Base-by-base conservation (phyloP, 2,329 filamentous ascomycete genomes). In the Nigrograna mackinnonii region DNA sequence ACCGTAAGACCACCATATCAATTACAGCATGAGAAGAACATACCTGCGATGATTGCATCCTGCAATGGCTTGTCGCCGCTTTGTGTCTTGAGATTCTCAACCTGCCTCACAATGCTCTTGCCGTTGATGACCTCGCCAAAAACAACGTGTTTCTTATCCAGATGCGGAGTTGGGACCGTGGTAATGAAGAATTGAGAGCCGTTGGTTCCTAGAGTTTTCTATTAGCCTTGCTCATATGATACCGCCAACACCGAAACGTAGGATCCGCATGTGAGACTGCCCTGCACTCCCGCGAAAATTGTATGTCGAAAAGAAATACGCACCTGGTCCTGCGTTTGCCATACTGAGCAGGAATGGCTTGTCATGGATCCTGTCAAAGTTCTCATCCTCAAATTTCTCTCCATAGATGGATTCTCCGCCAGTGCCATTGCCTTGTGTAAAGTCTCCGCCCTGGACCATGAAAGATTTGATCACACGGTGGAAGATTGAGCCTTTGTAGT, bases 181-280 rank as follows among this genome's bases (percentile, higher is more conserved):
- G 94, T 99, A 60, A 97, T 78, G 80, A 99, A 99, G 82, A 99
- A 99, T 66, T 99, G 94, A 37, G 89, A 95, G 63, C 94, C 94
- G 68, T 99, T 99, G 69, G 94, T 96, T 59, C 86, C n/a, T n/a
- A n/a, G n/a, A n/a, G n/a, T n/a, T n/a, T n/a, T n/a, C n/a, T n/a
- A n/a, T 86, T 88, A n/a, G n/a, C n/a, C n/a, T n/a, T n/a, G n/a
- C n/a, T n/a, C n/a, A n/a, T n/a, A n/a, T n/a, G n/a, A n/a, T n/a
- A n/a, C n/a, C n/a, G n/a, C n/a, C n/a, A n/a, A n/a, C n/a, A n/a
- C n/a, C n/a, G n/a, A n/a, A n/a, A n/a, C n/a, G n/a, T n/a, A n/a
- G n/a, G n/a, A n/a, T n/a, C n/a, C n/a, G n/a, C n/a, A n/a, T n/a
- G n/a, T n/a, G n/a, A n/a, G n/a, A n/a, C n/a, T n/a, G n/a, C n/a